Evolutionary conservation across 495 filamentous ascomycete genomes (phyloP), one percentile per base, ranked within the genome.

Genomic region (Podospora pseudoanserina): DNA sequence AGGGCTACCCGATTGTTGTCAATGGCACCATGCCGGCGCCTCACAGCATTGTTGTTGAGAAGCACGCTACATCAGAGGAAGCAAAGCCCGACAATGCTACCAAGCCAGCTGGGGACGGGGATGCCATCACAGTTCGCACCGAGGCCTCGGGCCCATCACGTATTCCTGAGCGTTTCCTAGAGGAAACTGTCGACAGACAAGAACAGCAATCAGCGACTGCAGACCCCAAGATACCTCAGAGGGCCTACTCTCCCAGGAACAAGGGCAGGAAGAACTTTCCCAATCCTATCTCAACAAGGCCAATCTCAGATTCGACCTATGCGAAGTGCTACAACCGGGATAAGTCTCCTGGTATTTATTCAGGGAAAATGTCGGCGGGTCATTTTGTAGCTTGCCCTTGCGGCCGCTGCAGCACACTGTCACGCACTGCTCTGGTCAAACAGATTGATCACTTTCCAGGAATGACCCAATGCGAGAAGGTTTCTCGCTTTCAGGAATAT

Each of bases 111-210:
- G 30, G 6, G 16, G 27, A 28, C 18, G 11, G 1, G 16, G 61
- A 63, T 4, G 13, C 60, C 26, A 18, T 65, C 2, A 15, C 16
- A 6, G 60, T n/a, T 27, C 57, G 65, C 18, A 57, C 64, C 2
- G 65, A 64, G 27, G 19, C 27, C 4, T 53, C 68, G 0, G 68
- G 68, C 1, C 65, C 68, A 0, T 70, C 68, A 0, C 65, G 65
- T n/a, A 9, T 70, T 19, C 68, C 68, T 1, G 64, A 30, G 5
- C 32, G n/a, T 27, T 26, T 60, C 5, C 4, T 19, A 15, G 16
- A 63, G 32, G 18, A 28, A 13, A 18, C 20, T 32, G 30, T 5
- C n/a, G 32, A 11, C 26, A 20, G 9, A 13, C n/a, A 61, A 58
- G 23, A 20, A 49, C 39, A 49, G 39, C 39, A 49, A 49, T 11